phyloP scores from a whole-genome alignment of 1,139 yeast genomes.

The Taiozyma sp. region DNA sequence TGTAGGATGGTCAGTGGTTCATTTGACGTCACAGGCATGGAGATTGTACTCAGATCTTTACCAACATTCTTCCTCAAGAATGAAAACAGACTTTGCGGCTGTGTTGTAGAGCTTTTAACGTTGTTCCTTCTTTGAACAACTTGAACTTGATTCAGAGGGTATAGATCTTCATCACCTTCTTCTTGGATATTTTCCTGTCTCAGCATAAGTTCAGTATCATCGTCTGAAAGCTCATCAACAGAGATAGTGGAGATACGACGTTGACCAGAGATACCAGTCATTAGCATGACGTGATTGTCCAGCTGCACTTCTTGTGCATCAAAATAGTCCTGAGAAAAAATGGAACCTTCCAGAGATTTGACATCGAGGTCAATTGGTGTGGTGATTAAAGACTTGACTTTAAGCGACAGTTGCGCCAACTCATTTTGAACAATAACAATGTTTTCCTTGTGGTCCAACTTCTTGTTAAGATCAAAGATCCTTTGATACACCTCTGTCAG shows the following conservation, averaged over 20 bases:
- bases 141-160: slow-evolving; percentile 54
- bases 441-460: not conserved
- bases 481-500: slow-evolving; percentile 1
- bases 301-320: slow-evolving; percentile 47
- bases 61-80: slow-evolving; percentile 88
- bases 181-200: slow-evolving; percentile 16
- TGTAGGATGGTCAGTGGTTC: slow-evolving; percentile 87
- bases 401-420: slow-evolving; percentile 7
- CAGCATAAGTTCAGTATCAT: slow-evolving; percentile 9
- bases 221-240: slow-evolving; percentile 22
- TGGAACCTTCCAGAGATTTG: slow-evolving; percentile 23
- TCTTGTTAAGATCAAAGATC: not conserved
- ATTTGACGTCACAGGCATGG: slow-evolving; percentile 93
- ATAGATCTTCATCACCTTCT: slow-evolving; percentile 34
- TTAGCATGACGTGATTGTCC: slow-evolving; percentile 18
- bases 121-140: slow-evolving; percentile 51
- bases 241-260: slow-evolving; percentile 9
- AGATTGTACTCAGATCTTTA: slow-evolving; percentile 77
- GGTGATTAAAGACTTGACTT: slow-evolving; percentile 7
- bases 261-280: slow-evolving; percentile 9
- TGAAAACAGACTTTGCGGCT: slow-evolving; percentile 80
- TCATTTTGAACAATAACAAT: slow-evolving; percentile 4
- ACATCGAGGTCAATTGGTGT: not conserved
- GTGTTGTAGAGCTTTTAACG: slow-evolving; percentile 53
- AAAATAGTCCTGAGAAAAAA: slow-evolving; percentile 49